Conservation (phyloP, 2,329 filamentous ascomycete species). For the Cladophialophora carrionii region DNA sequence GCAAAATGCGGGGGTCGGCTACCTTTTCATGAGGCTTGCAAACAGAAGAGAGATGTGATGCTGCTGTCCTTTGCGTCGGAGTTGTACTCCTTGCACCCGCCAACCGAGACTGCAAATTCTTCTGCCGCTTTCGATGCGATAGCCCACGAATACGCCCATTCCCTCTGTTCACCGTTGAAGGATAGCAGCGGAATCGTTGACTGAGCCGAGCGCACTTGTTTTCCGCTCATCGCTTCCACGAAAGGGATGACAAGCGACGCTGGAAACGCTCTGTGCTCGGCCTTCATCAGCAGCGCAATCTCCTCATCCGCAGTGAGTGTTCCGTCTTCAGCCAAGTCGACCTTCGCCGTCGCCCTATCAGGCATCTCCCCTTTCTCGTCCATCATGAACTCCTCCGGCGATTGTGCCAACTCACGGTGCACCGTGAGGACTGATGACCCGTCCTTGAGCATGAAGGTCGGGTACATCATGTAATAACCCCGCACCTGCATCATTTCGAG, state of each 20-base stretch:
- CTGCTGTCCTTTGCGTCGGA: constrained; percentile 5
- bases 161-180: constrained; percentile 23
- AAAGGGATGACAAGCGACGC: constrained; percentile 24
- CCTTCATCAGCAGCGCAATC: constrained; percentile 25
- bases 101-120: constrained; percentile 29
- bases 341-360: constrained; percentile 1
- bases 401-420: constrained; percentile 73
- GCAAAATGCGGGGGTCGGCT: neutral
- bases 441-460: constrained; percentile 57
- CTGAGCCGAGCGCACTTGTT: neutral
- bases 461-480: constrained; percentile 80
- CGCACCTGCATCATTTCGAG: constrained; percentile 74
- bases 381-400: constrained; percentile 66
- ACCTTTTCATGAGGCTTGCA: constrained; percentile 1
- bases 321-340: constrained; percentile 11
- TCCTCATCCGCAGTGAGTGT: constrained; percentile 33
- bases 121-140: constrained; percentile 24
- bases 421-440: constrained; percentile 66
- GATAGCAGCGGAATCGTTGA: constrained; percentile 24
- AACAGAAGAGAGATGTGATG: constrained; percentile 30
- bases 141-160: constrained; percentile 12
- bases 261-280: constrained; percentile 18
- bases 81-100: constrained; percentile 23
- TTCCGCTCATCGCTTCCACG: constrained; percentile 16
- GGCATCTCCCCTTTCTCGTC: constrained; percentile 3